phyloP scores from a whole-genome alignment of 2,329 filamentous ascomycete species.

The Cadophora gregata region DNA sequence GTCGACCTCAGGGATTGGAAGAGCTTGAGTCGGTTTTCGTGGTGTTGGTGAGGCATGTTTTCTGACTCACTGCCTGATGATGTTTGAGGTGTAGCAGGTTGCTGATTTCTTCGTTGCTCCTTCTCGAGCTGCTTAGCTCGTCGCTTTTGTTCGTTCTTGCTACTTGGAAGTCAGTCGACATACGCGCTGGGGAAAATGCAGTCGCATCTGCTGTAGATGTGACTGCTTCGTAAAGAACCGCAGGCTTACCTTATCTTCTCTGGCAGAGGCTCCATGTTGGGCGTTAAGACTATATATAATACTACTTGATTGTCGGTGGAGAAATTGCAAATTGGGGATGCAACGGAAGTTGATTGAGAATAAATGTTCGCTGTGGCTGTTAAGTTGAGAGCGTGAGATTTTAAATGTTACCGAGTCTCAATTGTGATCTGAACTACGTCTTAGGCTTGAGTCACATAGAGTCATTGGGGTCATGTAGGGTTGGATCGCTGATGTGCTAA shows the following conservation, averaged over 20 bases:
- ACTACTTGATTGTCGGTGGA: no score
- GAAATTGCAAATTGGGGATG: neutral
- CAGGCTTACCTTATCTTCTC: neutral
- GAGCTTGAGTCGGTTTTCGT: neutral
- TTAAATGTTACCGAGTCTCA: no score
- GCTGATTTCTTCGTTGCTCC: neutral
- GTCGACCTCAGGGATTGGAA: neutral
- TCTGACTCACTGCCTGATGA: neutral
- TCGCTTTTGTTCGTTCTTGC: conserved; percentile 2
- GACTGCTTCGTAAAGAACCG: neutral
- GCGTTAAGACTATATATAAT: neutral
- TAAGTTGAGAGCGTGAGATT: no score
- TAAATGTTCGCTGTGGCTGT: no score
- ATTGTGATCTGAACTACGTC: neutral
- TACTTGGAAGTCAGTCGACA: neutral
- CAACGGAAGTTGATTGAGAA: neutral
- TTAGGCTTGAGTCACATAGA: neutral
- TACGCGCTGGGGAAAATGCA: neutral
- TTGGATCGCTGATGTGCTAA: neutral
- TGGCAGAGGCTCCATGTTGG: neutral
- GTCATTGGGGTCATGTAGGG: neutral
- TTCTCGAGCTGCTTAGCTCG: neutral
- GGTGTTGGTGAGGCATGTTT: neutral
- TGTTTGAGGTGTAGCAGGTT: neutral
- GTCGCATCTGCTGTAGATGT: no score